Conservation (phyloP, 2,329 filamentous ascomycete genomes). For the Aulographum hederae region DNA sequence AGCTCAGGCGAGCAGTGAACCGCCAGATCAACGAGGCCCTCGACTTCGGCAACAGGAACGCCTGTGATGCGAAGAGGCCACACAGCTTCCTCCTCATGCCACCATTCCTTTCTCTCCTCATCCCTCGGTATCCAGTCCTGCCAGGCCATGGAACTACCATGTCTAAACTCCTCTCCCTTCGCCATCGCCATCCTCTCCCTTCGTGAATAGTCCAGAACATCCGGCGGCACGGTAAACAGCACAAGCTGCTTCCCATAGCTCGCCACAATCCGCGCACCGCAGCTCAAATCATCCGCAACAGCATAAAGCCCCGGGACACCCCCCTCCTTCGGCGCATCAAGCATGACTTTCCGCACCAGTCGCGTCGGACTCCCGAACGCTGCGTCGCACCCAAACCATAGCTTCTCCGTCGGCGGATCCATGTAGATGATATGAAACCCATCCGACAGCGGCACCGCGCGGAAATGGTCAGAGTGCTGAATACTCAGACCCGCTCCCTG, state of each 20-base stretch:
- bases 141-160: constrained; percentile 2
- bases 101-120: constrained; percentile 8
- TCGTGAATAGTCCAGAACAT: constrained; percentile 26
- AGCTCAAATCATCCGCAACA: constrained; percentile 34
- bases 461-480: constrained; percentile 37
- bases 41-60: constrained; percentile 27
- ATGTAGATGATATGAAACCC: constrained; percentile 47
- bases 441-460: constrained; percentile 45
- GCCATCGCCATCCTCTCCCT: constrained; percentile 1
- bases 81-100: constrained; percentile 8
- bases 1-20: constrained; percentile 21
- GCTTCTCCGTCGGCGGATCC: constrained; percentile 35
- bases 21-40: constrained; percentile 30
- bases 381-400: constrained; percentile 44
- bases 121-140: constrained; percentile 6
- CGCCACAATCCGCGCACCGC: constrained; percentile 40
- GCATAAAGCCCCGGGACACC: constrained; percentile 36
- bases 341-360: constrained; percentile 39
- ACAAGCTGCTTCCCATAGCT: constrained; percentile 35
- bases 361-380: constrained; percentile 37
- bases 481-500: neutral
- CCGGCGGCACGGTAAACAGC: constrained; percentile 42
- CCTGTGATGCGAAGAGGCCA: constrained; percentile 34
- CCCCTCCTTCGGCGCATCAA: constrained; percentile 26
- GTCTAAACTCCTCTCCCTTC: neutral